Conservation (phyloP, 306 rosid genomes). For the Fagus sylvatica region DNA sequence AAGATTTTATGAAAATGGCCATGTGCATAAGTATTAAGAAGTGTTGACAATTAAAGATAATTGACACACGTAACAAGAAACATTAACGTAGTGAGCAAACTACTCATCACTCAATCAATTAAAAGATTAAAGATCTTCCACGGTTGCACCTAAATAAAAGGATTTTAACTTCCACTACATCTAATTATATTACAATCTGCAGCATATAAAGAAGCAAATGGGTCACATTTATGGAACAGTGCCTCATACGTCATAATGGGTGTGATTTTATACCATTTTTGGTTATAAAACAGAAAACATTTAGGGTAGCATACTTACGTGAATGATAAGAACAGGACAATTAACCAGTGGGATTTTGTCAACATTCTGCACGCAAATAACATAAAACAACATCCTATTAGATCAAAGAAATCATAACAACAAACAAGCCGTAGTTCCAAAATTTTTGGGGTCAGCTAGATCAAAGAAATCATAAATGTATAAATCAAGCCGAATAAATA, state of each 20-base stretch:
- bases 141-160: neutral
- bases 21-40: neutral
- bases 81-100: neutral
- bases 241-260: neutral
- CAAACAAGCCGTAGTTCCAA: too few species aligned
- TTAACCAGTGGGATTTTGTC: slow-evolving; percentile 85
- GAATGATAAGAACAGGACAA: slow-evolving; percentile 91
- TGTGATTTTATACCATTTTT: slow-evolving; percentile 8
- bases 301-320: slow-evolving; percentile 56
- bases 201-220: neutral
- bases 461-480: neutral
- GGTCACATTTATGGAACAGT: neutral
- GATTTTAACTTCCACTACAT: neutral
- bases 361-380: slow-evolving; percentile 61
- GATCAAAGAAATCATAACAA: neutral
- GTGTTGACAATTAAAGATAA: neutral
- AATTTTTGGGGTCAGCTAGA: neutral
- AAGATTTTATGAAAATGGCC: neutral
- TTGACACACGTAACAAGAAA: neutral
- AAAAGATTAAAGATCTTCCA: neutral
- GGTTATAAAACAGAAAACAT: slow-evolving; percentile 20
- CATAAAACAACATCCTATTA: slow-evolving; percentile 22
- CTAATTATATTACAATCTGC: neutral
- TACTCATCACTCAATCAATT: neutral
- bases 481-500: slow-evolving; percentile 13